Conservation (phyloP, 2,329 filamentous ascomycete species). For the Xylariomycetidae sp. region DNA sequence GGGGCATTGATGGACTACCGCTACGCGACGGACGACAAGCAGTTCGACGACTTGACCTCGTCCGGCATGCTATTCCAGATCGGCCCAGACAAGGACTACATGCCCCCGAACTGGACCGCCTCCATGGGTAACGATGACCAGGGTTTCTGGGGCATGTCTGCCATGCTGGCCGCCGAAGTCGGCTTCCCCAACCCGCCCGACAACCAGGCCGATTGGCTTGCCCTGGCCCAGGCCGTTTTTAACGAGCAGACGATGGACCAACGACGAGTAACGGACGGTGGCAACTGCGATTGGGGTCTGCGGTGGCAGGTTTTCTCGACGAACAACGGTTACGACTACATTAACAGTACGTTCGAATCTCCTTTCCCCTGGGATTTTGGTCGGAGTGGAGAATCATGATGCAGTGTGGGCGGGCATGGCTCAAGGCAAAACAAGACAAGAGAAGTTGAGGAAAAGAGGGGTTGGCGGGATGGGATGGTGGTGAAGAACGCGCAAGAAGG, state of each 20-base stretch:
- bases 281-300: slow-evolving; percentile 61
- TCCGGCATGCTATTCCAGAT: slow-evolving; percentile 53
- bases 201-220: slow-evolving; percentile 52
- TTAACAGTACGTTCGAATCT: slow-evolving; percentile 51
- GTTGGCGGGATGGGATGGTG: too few relatives aligned
- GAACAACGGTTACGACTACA: slow-evolving; percentile 73
- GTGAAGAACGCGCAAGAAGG: too few relatives aligned
- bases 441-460: not conserved
- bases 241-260: slow-evolving; percentile 53
- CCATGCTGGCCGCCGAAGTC: slow-evolving; percentile 61
- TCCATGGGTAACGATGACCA: slow-evolving; percentile 66
- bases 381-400: too few relatives aligned
- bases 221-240: slow-evolving; percentile 64
- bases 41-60: slow-evolving; percentile 54
- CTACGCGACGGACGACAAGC: slow-evolving; percentile 58
- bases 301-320: slow-evolving; percentile 73
- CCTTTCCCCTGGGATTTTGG: too few relatives aligned
- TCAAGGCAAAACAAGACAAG: too few relatives aligned
- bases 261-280: slow-evolving; percentile 50
- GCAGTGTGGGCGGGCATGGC: too few relatives aligned
- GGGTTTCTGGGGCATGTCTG: slow-evolving; percentile 63
- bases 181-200: slow-evolving; percentile 54
- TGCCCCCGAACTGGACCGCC: slow-evolving; percentile 53
- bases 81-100: slow-evolving; percentile 50
- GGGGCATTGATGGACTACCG: slow-evolving; percentile 65